Percentiles rank a stretch among this genome's conserved stretches.
Evolutionary conservation across 2,329 filamentous ascomycete genomes (phyloP).

Genomic region (Claviceps maximensis): DNA sequence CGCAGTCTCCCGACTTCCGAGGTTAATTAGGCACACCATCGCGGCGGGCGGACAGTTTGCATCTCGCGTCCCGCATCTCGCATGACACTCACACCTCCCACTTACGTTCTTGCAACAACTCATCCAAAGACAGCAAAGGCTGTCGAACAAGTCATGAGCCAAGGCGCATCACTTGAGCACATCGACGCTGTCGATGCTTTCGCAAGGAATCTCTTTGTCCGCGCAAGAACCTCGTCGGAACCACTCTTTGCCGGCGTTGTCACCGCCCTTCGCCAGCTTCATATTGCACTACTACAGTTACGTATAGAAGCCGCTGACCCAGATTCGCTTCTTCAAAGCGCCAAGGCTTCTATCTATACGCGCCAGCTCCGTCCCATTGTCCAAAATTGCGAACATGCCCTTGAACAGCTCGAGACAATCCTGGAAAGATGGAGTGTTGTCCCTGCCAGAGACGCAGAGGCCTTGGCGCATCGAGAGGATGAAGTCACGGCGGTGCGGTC

Average conservation of each 20-base stretch:
- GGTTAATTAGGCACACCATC: not conserved
- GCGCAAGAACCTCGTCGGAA: conserved; percentile 31
- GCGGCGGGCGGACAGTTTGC: too few species aligned
- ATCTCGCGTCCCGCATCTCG: too few species aligned
- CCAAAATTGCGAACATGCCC: conserved; percentile 39
- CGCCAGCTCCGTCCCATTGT: conserved; percentile 38
- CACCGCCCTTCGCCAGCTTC: conserved; percentile 36
- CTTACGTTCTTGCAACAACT: not conserved
- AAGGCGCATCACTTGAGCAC: conserved; percentile 24
- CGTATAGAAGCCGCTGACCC: conserved; percentile 43
- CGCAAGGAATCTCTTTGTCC: conserved; percentile 41
- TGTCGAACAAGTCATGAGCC: conserved; percentile 17
- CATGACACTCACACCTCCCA: not conserved
- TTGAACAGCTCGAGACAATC: conserved; percentile 40
- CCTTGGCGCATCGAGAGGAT: conserved; percentile 24
- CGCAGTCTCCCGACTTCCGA: not conserved
- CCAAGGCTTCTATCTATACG: conserved; percentile 28
- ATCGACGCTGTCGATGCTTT: conserved; percentile 44
- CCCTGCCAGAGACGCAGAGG: conserved; percentile 16
- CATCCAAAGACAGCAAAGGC: not conserved
- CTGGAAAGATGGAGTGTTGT: conserved; percentile 32
- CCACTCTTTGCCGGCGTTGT: conserved; percentile 37
- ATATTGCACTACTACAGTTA: conserved; percentile 43
- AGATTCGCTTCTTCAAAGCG: conserved; percentile 39
- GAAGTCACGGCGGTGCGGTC: conserved; percentile 21